Evolutionary conservation across 139 green algal genomes (phyloP).

Genomic region (Chlorella sp.): DNA sequence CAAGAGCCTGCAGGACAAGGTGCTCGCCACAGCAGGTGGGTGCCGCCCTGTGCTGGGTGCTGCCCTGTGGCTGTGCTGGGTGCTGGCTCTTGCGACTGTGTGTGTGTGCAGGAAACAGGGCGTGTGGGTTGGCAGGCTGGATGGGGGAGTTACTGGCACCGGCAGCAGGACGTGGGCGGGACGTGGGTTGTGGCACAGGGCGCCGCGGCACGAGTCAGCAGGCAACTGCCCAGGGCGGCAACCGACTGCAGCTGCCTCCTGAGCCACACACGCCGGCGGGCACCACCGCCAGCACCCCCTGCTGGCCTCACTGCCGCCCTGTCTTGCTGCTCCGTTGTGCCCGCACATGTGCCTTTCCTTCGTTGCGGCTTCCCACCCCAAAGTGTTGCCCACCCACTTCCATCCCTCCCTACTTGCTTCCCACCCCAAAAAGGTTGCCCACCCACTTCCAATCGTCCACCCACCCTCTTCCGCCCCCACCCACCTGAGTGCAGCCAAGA

Average conservation of each 20-base stretch:
- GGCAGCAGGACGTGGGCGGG: background rate
- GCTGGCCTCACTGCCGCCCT: too few relatives aligned
- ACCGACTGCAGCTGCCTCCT: too few relatives aligned
- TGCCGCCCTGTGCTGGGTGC: background rate
- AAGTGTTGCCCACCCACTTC: too few relatives aligned
- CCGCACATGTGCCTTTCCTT: background rate
- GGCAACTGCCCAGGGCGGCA: too few relatives aligned
- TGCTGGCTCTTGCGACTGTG: background rate
- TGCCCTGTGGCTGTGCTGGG: background rate
- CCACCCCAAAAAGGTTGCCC: too few relatives aligned
- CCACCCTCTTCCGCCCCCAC: background rate
- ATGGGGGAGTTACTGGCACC: background rate
- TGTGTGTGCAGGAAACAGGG: background rate
- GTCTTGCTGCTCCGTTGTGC: too few relatives aligned
- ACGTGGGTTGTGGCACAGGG: too few relatives aligned
- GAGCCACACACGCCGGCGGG: too few relatives aligned
- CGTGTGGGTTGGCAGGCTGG: background rate
- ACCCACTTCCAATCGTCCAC: background rate
- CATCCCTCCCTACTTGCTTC: background rate
- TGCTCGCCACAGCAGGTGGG: conserved; percentile 19
- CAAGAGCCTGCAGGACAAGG: conserved; percentile 34
- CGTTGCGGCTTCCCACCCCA: background rate
- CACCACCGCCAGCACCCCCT: too few relatives aligned
- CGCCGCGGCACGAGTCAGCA: too few relatives aligned
- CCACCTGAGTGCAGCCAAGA: conserved; percentile 7